Conservation (phyloP, 1,284 basidiomycete genomes). For the Trichosporon faecale region DNA sequence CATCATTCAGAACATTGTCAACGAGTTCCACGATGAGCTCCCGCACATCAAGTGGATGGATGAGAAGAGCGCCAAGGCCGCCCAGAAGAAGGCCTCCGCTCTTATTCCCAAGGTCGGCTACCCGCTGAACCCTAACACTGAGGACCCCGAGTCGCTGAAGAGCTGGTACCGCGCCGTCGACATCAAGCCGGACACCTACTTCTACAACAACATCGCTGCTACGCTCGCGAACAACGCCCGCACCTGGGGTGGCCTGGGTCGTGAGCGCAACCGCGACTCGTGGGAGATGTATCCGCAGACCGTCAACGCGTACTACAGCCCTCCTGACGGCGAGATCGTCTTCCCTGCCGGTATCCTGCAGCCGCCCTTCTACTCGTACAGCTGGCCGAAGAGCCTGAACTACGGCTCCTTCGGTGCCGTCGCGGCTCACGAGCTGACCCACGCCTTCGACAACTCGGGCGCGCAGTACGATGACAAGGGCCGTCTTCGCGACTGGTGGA, state of each 20-base stretch:
- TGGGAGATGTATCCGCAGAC: conserved; percentile 64
- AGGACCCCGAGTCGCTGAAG: conserved; percentile 65
- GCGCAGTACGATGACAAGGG: conserved; percentile 57
- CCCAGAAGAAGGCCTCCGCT: conserved; percentile 67
- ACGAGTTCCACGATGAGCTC: conserved; percentile 77
- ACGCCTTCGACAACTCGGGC: conserved; percentile 91
- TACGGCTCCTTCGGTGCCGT: conserved; percentile 90
- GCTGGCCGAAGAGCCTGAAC: conserved; percentile 79
- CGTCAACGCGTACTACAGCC: conserved; percentile 51
- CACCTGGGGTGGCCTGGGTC: conserved; percentile 73
- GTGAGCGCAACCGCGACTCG: conserved; percentile 64
- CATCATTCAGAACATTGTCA: conserved; percentile 79
- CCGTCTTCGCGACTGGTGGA: conserved; percentile 69
- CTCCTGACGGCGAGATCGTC: conserved; percentile 65
- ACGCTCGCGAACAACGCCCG: conserved; percentile 51
- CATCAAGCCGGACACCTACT: conserved; percentile 69
- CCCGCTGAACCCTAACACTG: conserved; percentile 79
- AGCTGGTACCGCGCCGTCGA: conserved; percentile 71
- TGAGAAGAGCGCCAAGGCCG: conserved; percentile 70
- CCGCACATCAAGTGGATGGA: conserved; percentile 88
- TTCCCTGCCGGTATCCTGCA: conserved; percentile 95
- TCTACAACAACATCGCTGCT: conserved; percentile 62
- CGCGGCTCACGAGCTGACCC: conserved; percentile 83
- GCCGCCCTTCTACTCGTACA: conserved; percentile 82
- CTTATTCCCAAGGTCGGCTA: conserved; percentile 59